Conservation (phyloP, 106 monocot genomes). For the Acorus calamus region DNA sequence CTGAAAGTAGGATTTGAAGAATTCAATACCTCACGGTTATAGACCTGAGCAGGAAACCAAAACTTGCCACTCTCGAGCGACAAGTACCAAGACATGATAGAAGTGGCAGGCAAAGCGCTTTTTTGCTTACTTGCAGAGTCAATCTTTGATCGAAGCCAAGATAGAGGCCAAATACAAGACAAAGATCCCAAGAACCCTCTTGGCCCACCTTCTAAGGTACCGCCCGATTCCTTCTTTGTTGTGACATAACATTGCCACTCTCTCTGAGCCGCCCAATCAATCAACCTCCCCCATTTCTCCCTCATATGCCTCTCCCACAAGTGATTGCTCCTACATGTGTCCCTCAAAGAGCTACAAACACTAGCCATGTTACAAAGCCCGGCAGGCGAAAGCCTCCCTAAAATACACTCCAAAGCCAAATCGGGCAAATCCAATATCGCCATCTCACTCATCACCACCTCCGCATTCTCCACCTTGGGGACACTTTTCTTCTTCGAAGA, state of each 20-base stretch:
- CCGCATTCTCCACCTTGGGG: no score
- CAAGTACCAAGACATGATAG: conserved; percentile 56
- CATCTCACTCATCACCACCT: neutral
- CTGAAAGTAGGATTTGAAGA: no score
- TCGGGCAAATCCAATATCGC: conserved; percentile 80
- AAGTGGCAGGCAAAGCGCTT: conserved; percentile 20
- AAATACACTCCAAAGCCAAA: conserved; percentile 57
- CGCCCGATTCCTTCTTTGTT: conserved; percentile 4
- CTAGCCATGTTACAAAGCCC: conserved; percentile 49
- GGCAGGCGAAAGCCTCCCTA: conserved; percentile 48
- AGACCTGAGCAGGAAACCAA: conserved; percentile 87
- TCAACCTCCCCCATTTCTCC: conserved; percentile 67
- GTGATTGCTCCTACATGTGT: conserved; percentile 47
- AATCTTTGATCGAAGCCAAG: conserved; percentile 37
- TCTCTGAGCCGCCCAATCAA: conserved; percentile 27
- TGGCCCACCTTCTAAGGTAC: neutral
- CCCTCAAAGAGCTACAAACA: conserved; percentile 45
- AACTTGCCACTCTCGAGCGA: conserved; percentile 66
- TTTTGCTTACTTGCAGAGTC: neutral
- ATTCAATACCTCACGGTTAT: conserved; percentile 75
- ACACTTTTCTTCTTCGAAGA: no score
- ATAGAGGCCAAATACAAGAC: conserved; percentile 36
- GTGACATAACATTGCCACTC: conserved; percentile 43
- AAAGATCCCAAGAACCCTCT: conserved; percentile 26
- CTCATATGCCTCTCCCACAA: conserved; percentile 70